Conservation (phyloP, 208 protist species). For the Trypanosoma vivax region DNA sequence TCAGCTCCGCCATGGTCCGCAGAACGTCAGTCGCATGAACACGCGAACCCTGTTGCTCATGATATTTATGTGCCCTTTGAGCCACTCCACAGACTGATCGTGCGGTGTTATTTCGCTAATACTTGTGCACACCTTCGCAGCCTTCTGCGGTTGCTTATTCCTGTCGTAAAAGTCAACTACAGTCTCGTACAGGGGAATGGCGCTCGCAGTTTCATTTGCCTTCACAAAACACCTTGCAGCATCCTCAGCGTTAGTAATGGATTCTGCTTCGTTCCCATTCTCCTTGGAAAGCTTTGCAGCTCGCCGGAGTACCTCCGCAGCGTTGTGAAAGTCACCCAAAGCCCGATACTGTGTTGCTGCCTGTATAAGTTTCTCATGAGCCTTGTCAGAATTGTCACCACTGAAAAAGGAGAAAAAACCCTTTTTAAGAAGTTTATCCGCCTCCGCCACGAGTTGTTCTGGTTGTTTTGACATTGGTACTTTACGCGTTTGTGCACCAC, state of each 20-base stretch:
- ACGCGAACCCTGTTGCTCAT: constrained; percentile 54
- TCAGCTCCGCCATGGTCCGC: constrained; percentile 67
- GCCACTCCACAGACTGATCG: constrained; percentile 56
- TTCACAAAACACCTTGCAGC: constrained; percentile 54
- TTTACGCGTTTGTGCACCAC: too few species aligned
- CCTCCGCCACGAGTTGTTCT: constrained; percentile 66
- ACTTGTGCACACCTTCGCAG: constrained; percentile 58
- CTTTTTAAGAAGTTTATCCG: constrained; percentile 66
- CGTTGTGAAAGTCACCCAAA: constrained; percentile 57
- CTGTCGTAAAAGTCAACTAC: constrained; percentile 65
- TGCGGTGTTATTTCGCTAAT: constrained; percentile 55
- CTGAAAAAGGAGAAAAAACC: constrained; percentile 49
- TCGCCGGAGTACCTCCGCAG: constrained; percentile 55
- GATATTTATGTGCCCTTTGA: constrained; percentile 62
- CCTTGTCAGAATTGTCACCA: constrained; percentile 53
- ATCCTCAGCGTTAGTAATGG: constrained; percentile 60
- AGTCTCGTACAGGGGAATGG: constrained; percentile 25
- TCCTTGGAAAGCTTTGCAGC: constrained; percentile 67
- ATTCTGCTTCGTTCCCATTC: constrained; percentile 56
- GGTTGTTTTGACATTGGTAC: constrained; percentile 22
- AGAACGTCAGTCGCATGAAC: constrained; percentile 62
- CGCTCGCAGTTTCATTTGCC: constrained; percentile 29
- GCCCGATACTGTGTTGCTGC: constrained; percentile 83
- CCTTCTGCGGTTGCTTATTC: constrained; percentile 49
- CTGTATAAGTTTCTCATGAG: constrained; percentile 70